Evolutionary conservation across 495 filamentous ascomycete species (phyloP), one percentile per base, ranked within the genome.

Genomic region (Bathelium albidoporum): DNA sequence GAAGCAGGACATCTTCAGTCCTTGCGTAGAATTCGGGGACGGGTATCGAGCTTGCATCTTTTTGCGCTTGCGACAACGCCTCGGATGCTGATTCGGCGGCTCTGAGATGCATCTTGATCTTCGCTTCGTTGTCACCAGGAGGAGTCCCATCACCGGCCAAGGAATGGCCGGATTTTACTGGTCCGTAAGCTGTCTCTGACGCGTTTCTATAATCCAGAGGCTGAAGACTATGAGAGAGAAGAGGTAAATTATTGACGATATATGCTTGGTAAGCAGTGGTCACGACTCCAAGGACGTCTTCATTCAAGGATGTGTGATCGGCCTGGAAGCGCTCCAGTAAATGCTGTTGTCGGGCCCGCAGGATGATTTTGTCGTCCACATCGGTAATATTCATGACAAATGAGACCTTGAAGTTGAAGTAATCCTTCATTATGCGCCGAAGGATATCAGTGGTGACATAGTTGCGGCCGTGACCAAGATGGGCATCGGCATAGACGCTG

Each of bases 381-480:
- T 96, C 90, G 3, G 92, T 96, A 68, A 95, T 89, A 74, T 98
- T 98, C 88, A 95, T 93, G 55, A 97, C 90, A 80, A 96, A 96
- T 49, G 87, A 82, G 62, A 97, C 85, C 34, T 91, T 79, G 73
- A 86, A 96, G 52, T 84, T 83, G 72, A 96, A 96, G 75, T 95
- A 93, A 71, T 95, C 86, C 65, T 79, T 74, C 76, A 97, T 77
- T 66, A 97, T 90, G 69, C 94, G 82, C 41, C 92, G 83, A 64
- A 97, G 85, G 53, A 98, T 94, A 75, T 97, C 94, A 18, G 90
- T 95, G 32, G 84, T 88, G 60, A 96, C 89, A 87, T 96, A 97
- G 76, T 96, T 98, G 60, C 91, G 79, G 12, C 90, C 90, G 76
- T 96, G 92, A 26, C 92, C 93, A 43, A 96, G 74, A 82, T 96